Conservation (phyloP, 2,329 filamentous ascomycete genomes). For the Fusarium domesticum region DNA sequence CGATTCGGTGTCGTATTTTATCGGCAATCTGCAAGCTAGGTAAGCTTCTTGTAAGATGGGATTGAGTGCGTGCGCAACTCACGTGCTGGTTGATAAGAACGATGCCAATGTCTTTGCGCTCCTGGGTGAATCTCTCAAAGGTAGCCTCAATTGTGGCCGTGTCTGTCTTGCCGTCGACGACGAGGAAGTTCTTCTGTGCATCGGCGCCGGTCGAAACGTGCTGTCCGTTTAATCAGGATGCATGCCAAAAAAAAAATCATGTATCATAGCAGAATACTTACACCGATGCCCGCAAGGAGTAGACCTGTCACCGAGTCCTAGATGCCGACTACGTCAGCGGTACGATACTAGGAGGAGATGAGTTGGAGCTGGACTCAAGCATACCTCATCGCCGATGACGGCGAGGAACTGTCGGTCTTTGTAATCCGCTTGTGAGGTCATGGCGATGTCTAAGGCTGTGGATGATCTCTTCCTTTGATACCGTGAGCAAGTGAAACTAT, state of each 20-base stretch:
- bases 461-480: slow-evolving; percentile 4
- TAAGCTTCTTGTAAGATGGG: slow-evolving; percentile 20
- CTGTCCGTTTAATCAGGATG: slow-evolving; percentile 45
- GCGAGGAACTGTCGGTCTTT: slow-evolving; percentile 94
- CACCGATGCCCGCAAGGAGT: slow-evolving; percentile 90
- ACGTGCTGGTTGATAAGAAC: slow-evolving; percentile 98
- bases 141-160: slow-evolving; percentile 81
- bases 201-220: slow-evolving; percentile 88
- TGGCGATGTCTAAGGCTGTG: slow-evolving; percentile 27
- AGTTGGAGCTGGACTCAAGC: slow-evolving; percentile 11
- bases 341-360: slow-evolving; percentile 6
- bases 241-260: background rate
- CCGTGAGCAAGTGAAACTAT: slow-evolving; percentile 7
- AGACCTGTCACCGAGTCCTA: slow-evolving; percentile 96
- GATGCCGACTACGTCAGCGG: slow-evolving; percentile 27
- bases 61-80: background rate
- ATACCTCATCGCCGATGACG: slow-evolving; percentile 94
- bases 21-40: slow-evolving; percentile 71
- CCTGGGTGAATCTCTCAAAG: slow-evolving; percentile 83
- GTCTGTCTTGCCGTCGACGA: slow-evolving; percentile 93
- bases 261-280: slow-evolving; percentile 41
- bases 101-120: slow-evolving; percentile 95
- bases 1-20: slow-evolving; percentile 84
- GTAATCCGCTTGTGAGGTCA: slow-evolving; percentile 56
- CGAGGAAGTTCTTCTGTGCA: slow-evolving; percentile 94